Evolutionary conservation across 331 rosid genomes (phyloP).

Genomic region (Acacia pycnantha): DNA sequence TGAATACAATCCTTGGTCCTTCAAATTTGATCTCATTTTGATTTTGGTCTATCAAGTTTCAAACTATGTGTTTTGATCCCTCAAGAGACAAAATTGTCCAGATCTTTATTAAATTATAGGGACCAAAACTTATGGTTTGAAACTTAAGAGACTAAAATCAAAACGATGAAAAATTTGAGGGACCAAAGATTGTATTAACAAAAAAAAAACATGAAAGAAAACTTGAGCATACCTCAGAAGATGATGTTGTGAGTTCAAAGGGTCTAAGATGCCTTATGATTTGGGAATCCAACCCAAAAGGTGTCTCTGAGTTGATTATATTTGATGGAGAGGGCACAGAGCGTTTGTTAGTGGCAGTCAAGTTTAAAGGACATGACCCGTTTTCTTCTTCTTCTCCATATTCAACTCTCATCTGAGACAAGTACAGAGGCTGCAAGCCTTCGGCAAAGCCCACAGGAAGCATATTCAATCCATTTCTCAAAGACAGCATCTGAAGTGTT

Average conservation of each 20-base stretch:
- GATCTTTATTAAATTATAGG: too few species aligned
- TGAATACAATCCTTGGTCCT: too few species aligned
- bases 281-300: constrained; percentile 35
- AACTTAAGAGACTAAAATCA: too few species aligned
- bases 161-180: too few species aligned
- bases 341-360: constrained; percentile 24
- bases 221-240: constrained; percentile 35
- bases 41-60: too few species aligned
- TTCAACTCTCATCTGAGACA: constrained; percentile 40
- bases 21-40: too few species aligned
- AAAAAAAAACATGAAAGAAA: background rate
- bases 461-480: constrained; percentile 61
- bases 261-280: constrained; percentile 36
- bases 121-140: too few species aligned
- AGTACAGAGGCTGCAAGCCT: constrained; percentile 35
- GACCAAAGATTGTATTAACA: too few species aligned
- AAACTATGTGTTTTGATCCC: too few species aligned
- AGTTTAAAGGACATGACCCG: constrained; percentile 35
- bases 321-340: background rate
- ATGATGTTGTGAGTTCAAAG: constrained; percentile 29
- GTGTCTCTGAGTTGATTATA: constrained; percentile 13
- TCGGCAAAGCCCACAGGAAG: constrained; percentile 51
- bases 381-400: constrained; percentile 28
- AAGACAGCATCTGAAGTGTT: constrained; percentile 50
- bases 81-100: too few species aligned